phyloP scores from a whole-genome alignment of 768 basidiomycete species.

The Trametes cingulata region DNA sequence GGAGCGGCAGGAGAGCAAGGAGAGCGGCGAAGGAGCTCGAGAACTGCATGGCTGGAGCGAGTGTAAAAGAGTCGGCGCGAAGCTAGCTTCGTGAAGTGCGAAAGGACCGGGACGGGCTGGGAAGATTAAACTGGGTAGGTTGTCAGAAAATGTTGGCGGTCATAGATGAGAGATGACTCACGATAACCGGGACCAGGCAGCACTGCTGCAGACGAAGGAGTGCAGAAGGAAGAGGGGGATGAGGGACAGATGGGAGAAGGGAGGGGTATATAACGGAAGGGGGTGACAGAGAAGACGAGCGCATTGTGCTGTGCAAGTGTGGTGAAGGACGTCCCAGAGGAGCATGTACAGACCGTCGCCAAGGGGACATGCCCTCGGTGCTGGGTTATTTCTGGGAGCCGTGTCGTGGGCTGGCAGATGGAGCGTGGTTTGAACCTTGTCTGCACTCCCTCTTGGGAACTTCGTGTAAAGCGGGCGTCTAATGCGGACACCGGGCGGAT shows the following conservation, averaged over 20 bases:
- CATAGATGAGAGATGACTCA: conserved; percentile 31
- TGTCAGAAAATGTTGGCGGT: conserved; percentile 25
- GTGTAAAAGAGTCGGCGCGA: conserved; percentile 24
- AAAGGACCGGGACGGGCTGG: conserved; percentile 27
- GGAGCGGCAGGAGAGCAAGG: conserved; percentile 42
- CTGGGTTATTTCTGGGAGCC: background rate
- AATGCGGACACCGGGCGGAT: background rate
- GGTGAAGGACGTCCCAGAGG: background rate
- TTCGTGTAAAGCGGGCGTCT: background rate
- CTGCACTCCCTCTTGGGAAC: background rate
- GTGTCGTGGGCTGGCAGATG: conserved; percentile 3
- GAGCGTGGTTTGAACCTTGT: conserved; percentile 3
- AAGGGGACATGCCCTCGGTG: conserved; percentile 2
- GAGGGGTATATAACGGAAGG: conserved; percentile 24
- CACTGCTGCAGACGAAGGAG: conserved; percentile 49
- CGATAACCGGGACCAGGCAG: conserved; percentile 41
- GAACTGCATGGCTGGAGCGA: conserved; percentile 52
- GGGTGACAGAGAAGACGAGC: conserved; percentile 13
- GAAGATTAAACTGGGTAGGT: conserved; percentile 22
- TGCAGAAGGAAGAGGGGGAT: conserved; percentile 28
- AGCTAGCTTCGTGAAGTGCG: conserved; percentile 27
- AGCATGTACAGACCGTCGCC: conserved; percentile 17
- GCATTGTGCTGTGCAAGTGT: background rate
- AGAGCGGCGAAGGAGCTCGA: conserved; percentile 41
- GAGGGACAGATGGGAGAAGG: conserved; percentile 21